Conservation (phyloP, 2,329 filamentous ascomycete genomes). For the Ophiostoma australiae region DNA sequence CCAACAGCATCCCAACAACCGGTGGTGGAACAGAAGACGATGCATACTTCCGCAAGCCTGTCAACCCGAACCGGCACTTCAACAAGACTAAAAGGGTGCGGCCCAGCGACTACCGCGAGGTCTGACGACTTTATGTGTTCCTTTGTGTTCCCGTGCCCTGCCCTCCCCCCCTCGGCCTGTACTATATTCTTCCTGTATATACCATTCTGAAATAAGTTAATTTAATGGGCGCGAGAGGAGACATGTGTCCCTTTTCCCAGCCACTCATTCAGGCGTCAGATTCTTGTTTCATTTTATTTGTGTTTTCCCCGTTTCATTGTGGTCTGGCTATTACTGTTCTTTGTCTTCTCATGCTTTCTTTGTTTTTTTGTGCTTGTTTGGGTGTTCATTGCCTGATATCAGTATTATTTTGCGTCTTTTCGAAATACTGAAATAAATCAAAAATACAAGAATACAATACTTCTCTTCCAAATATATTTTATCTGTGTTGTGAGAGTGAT, state of each 20-base stretch:
- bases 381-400: neutral
- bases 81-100: constrained; percentile 73
- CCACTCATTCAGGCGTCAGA: neutral
- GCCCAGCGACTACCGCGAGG: constrained; percentile 85
- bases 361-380: neutral
- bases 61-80: constrained; percentile 88
- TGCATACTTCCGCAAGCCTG: constrained; percentile 90
- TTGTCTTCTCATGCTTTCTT: constrained; percentile 5
- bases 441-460: neutral
- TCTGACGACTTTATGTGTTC: constrained; percentile 43
- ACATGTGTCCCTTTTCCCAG: neutral
- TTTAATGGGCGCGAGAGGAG: neutral
- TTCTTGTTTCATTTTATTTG: neutral
- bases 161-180: neutral
- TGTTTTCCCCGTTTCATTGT: neutral
- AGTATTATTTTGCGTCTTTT: neutral
- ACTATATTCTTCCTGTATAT: constrained; percentile 16
- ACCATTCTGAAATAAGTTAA: neutral
- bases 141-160: neutral
- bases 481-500: neutral
- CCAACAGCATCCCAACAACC: neutral
- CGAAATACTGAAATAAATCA: neutral
- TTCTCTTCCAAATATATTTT: neutral
- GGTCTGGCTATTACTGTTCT: neutral
- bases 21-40: constrained; percentile 62